Evolutionary conservation across 768 basidiomycete species (phyloP).

Genomic region (Strobilomyces echinocephalus): DNA sequence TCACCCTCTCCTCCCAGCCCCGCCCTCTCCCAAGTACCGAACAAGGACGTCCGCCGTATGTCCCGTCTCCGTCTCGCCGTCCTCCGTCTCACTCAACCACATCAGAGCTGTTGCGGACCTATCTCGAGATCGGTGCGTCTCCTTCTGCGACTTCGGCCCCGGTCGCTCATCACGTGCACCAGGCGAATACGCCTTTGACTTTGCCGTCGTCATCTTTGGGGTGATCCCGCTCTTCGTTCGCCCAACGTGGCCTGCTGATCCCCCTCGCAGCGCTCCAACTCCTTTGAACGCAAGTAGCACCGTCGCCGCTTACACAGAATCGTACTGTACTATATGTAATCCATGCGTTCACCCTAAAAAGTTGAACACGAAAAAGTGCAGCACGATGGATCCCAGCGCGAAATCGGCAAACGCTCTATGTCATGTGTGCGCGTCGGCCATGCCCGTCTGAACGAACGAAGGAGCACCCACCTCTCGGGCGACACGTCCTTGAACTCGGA

Average conservation of each 20-base stretch:
- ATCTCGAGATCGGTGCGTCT: conserved; percentile 74
- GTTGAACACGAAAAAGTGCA: conserved; percentile 99
- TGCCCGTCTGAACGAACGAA: background rate
- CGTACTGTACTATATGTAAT: conserved; percentile 11
- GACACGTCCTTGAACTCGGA: conserved; percentile 85
- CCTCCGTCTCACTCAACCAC: conserved; percentile 2
- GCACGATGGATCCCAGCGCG: conserved; percentile 86
- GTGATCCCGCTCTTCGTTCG: conserved; percentile 35
- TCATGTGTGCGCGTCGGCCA: conserved; percentile 28
- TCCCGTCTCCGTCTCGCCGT: conserved; percentile 9
- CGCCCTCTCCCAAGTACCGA: conserved; percentile 68
- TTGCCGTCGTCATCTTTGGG: conserved; percentile 78
- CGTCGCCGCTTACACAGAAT: no score
- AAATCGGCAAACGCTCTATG: conserved; percentile 95
- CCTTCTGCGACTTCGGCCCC: background rate
- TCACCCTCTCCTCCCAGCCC: conserved; percentile 46
- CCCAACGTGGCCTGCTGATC: conserved; percentile 1
- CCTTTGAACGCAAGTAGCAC: conserved; percentile 56
- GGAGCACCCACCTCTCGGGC: conserved; percentile 73
- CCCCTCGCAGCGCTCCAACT: conserved; percentile 54
- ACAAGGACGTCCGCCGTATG: conserved; percentile 87
- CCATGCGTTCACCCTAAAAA: conserved; percentile 73
- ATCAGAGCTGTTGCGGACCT: conserved; percentile 73
- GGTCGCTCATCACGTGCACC: conserved; percentile 2
- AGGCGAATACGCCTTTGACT: conserved; percentile 87